phyloP scores from a whole-genome alignment of 2,329 filamentous ascomycete genomes.

The Acrocalymma vagum region DNA sequence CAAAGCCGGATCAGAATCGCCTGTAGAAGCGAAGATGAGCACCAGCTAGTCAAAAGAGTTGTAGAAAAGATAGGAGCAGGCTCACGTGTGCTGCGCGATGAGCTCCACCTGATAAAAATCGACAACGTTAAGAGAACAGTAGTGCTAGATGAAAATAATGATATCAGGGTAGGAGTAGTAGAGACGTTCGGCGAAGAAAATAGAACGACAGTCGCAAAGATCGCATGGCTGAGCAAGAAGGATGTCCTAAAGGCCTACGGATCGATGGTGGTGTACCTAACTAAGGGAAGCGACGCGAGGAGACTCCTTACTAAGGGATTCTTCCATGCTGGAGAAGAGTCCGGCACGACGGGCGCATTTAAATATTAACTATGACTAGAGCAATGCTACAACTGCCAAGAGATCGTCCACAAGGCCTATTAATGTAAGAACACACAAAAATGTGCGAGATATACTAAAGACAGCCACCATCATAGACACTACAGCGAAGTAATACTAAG shows the following conservation, averaged over 20 bases:
- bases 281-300: constrained; percentile 13
- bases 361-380: constrained; percentile 8
- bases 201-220: constrained; percentile 12
- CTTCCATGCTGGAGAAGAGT: constrained; percentile 15
- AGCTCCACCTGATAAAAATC: constrained; percentile 10
- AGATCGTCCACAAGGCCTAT: constrained; percentile 12
- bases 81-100: constrained; percentile 12
- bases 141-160: constrained; percentile 10
- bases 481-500: constrained; percentile 10
- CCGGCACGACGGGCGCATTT: constrained; percentile 11
- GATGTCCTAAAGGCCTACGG: constrained; percentile 10
- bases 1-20: constrained; percentile 13
- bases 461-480: constrained; percentile 13
- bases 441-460: constrained; percentile 13
- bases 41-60: constrained; percentile 5
- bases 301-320: constrained; percentile 11
- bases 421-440: constrained; percentile 12
- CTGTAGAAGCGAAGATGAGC: constrained; percentile 9
- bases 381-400: constrained; percentile 16
- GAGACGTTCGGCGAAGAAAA: constrained; percentile 11
- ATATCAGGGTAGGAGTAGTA: constrained; percentile 8
- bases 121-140: constrained; percentile 13
- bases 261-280: constrained; percentile 10
- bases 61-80: constrained; percentile 14
- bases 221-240: constrained; percentile 11